Evolutionary conservation across 2,329 filamentous ascomycete species (phyloP).

Genomic region (Bisporella sp.): DNA sequence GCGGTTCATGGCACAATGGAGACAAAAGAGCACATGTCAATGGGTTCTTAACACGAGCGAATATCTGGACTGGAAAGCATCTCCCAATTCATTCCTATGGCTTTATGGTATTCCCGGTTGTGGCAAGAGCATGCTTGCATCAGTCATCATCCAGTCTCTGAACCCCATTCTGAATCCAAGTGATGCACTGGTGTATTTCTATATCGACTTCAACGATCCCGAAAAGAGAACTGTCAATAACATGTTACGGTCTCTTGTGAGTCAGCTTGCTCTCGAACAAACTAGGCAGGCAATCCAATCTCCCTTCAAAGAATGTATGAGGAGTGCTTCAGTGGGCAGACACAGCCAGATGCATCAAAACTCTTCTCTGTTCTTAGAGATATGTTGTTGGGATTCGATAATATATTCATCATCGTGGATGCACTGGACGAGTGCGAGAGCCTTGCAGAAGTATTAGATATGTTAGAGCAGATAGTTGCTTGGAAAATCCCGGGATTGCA

Average conservation of each 20-base stretch:
- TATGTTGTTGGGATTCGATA: slow-evolving; percentile 20
- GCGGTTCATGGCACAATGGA: too few relatives aligned
- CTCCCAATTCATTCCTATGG: too few relatives aligned
- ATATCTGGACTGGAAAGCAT: too few relatives aligned
- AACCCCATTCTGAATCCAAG: too few relatives aligned
- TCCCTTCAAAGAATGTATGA: too few relatives aligned
- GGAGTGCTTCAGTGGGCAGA: slow-evolving; percentile 21
- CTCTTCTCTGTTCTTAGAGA: slow-evolving; percentile 19
- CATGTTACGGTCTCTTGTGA: slow-evolving; percentile 32
- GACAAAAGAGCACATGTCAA: too few relatives aligned
- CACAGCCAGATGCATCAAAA: slow-evolving; percentile 18
- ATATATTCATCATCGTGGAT: slow-evolving; percentile 25
- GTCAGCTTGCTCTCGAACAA: slow-evolving; percentile 25
- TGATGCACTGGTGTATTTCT: too few relatives aligned
- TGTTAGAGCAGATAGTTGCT: not conserved
- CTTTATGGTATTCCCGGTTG: too few relatives aligned
- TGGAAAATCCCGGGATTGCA: slow-evolving; percentile 2
- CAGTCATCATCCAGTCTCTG: slow-evolving; percentile 27
- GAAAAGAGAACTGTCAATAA: slow-evolving; percentile 28
- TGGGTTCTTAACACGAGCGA: too few relatives aligned
- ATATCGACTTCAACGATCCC: slow-evolving; percentile 32
- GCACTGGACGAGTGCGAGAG: slow-evolving; percentile 25
- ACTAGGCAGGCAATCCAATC: slow-evolving; percentile 21
- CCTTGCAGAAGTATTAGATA: slow-evolving; percentile 1
- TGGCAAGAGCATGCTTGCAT: slow-evolving; percentile 34